A percentile compares a stretch with the other conserved stretches of the same genome.
Conservation (phyloP, 306 rosid genomes). For the Lathyrus tuberosus region DNA sequence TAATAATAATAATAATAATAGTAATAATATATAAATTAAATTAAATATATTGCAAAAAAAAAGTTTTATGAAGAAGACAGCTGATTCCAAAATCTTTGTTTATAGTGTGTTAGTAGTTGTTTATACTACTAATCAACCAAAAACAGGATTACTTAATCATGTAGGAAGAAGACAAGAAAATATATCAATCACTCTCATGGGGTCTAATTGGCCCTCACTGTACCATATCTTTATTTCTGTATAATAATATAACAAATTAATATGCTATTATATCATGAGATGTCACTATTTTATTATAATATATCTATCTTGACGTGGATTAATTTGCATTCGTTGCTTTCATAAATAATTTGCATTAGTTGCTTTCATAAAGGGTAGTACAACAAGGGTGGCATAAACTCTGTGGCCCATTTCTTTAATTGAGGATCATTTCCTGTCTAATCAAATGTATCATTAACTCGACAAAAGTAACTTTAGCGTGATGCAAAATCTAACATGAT, state of each 20-base stretch:
- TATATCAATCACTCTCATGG: slow-evolving; percentile 1
- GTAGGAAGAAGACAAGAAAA: neutral
- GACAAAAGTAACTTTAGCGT: slow-evolving; percentile 8
- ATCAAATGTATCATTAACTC: neutral
- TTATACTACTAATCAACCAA: neutral
- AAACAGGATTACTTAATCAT: neutral
- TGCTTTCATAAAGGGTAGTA: neutral
- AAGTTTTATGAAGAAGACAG: neutral
- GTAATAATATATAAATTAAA: no score
- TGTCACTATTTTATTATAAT: neutral
- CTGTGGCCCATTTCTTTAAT: slow-evolving; percentile 30
- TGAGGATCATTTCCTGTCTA: slow-evolving; percentile 35
- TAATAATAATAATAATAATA: no score
- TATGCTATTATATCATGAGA: neutral
- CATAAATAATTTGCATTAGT: slow-evolving; percentile 11
- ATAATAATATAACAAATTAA: neutral
- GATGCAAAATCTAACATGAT: neutral
- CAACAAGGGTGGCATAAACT: slow-evolving; percentile 28
- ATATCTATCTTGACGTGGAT: neutral
- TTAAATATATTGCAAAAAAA: no score
- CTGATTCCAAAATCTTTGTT: neutral
- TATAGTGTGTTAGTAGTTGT: neutral
- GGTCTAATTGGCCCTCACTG: neutral
- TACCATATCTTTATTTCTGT: neutral
- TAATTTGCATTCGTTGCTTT: slow-evolving; percentile 15